Evolutionary conservation across 129 eudicot species (phyloP), one percentile per base, ranked within the genome.

Genomic region (Dittrichia graveolens): DNA sequence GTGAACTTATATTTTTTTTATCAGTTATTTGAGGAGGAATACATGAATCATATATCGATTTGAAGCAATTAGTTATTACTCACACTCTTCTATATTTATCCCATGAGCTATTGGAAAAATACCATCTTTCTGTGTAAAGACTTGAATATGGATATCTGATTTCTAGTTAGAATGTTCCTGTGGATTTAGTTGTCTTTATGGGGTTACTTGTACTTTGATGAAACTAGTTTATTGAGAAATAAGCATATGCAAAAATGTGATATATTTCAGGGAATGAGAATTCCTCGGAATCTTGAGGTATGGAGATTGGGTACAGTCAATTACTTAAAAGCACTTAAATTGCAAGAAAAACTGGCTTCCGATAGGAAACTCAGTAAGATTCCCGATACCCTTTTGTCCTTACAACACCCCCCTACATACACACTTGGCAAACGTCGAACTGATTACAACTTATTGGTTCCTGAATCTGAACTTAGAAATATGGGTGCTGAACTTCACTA

Each of bases 351-450:
- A 78, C 76, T 94, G 16, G 85, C 84, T 4, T 82, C 94, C 6
- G 93, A 90, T 64, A 84, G 95, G 44, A 94, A 88, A 84, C 63
- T 79, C 71, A 59, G 70, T 34, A 86, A 75, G 78, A 88, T 94
- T 47, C 19, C 85, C 0, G 99, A 94, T 56, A 86, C 92, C 69
- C 81, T 94, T 47, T 71, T 94, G 24, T 87, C 96, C 43, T 62
- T 94, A 24, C 97, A 90, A 73, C 99, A 94, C 42, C 99, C 97
- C 50, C 99, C 91, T n/a, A 94, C 99, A 6, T 94, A 87, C 78
- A 94, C 99, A 3, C 93, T 94, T 45, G 99, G 97, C 13, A 94
- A 94, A 83, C 87, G 96, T 63, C 79, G 85, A 52, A 94, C 97
- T 5, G 89, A 85, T 75, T 86, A 94, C 81, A 94, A 94, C 68